A percentile compares a stretch with the other conserved stretches of the same genome.
These are phyloP conservation scores for Nowakowskiella sp. DNA, from an alignment of 192 early-diverging fungal genomes.

Conservation along the genomic window DNA sequence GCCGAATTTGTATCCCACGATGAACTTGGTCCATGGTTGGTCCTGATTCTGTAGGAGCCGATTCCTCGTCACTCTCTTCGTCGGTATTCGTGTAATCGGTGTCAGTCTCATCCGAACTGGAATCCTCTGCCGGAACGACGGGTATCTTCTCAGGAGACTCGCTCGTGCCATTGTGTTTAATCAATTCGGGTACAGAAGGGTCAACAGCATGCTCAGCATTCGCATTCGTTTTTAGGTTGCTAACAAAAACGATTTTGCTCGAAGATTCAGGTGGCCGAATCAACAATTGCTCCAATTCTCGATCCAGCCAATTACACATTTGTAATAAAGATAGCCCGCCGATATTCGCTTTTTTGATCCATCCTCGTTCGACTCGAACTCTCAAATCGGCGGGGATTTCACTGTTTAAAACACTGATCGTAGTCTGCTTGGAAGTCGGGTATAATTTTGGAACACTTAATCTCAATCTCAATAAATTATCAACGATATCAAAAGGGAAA, in stretches of 20 bases:
- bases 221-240: slow-evolving; percentile 1
- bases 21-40: slow-evolving; percentile 14
- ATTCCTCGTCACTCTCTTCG: slow-evolving; percentile 22
- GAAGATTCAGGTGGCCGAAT: slow-evolving; percentile 14
- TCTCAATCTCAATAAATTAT: no score
- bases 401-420: neutral
- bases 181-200: no score
- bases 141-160: no score
- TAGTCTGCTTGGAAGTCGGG: neutral
- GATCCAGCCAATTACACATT: slow-evolving; percentile 50
- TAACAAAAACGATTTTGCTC: slow-evolving; percentile 9
- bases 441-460: neutral
- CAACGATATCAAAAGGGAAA: no score
- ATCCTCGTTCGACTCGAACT: slow-evolving; percentile 7
- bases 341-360: neutral
- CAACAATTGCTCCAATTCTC: slow-evolving; percentile 43
- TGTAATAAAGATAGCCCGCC: slow-evolving; percentile 24
- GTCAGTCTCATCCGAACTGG: slow-evolving; percentile 13
- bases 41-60: neutral
- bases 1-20: slow-evolving; percentile 66
- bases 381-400: slow-evolving; percentile 2
- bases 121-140: slow-evolving; percentile 15
- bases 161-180: no score
- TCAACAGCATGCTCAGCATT: neutral
- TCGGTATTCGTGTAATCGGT: slow-evolving; percentile 12